These are phyloP conservation scores for Termitomyces sp. DNA, from an alignment of 768 basidiomycete genomes.

Conservation along the genomic window DNA sequence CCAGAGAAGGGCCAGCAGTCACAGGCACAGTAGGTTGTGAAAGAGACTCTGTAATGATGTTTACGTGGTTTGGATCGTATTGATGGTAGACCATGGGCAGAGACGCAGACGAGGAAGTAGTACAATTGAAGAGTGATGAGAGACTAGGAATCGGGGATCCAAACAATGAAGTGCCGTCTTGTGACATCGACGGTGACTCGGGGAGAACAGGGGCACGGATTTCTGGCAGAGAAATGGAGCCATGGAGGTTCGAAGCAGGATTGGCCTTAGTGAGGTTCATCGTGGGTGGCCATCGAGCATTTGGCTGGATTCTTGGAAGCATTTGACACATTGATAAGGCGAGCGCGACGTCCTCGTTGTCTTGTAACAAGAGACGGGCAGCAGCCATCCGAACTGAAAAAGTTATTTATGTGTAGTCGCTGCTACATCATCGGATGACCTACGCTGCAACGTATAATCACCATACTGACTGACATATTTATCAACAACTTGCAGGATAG, in stretches of 20 bases:
- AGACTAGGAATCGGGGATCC: constrained; percentile 12
- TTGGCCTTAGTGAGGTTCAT: constrained; percentile 2
- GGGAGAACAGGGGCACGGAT: constrained; percentile 3
- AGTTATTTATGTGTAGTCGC: background rate
- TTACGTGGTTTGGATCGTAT: constrained; percentile 1
- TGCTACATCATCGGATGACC: background rate
- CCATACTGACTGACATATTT: constrained; percentile 8
- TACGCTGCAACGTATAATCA: constrained; percentile 15
- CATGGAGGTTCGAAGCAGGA: constrained; percentile 2
- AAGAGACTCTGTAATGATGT: constrained; percentile 5
- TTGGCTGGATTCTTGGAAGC: constrained; percentile 9
- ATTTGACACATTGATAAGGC: constrained; percentile 12
- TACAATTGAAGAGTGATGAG: constrained; percentile 12
- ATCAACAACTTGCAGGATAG: constrained; percentile 12
- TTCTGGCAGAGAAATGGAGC: constrained; percentile 11
- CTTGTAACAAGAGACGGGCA: constrained; percentile 10
- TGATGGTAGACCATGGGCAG: background rate
- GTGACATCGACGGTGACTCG: background rate
- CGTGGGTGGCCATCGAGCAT: constrained; percentile 4
- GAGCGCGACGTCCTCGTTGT: constrained; percentile 10
- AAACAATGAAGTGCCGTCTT: constrained; percentile 2
- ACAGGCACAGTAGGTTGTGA: constrained; percentile 7
- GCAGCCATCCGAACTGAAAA: constrained; percentile 15
- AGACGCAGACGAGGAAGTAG: constrained; percentile 7
- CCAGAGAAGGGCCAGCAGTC: background rate